A percentile compares a stretch with the other conserved stretches of the same genome.
Conservation (phyloP, 2,329 filamentous ascomycete species). For the Colletotrichum scovillei region DNA sequence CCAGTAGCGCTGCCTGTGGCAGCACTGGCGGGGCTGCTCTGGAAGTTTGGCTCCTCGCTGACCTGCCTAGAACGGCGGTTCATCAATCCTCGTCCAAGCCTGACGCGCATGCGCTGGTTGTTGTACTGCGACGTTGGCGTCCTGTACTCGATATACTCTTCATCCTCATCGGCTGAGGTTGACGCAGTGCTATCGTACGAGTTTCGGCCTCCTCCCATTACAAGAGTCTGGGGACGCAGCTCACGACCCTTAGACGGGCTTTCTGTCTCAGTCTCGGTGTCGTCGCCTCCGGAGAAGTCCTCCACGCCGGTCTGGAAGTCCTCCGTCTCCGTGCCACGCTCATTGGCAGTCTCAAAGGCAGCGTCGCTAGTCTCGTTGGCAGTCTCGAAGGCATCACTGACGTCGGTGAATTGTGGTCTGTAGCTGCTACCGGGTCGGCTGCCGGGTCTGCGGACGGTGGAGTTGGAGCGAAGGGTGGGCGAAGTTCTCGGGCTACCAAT, state of each 20-base stretch:
- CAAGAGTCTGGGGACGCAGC: conserved; percentile 54
- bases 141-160: conserved; percentile 61
- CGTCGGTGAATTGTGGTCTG: conserved; percentile 52
- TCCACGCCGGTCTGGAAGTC: conserved; percentile 96
- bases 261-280: conserved; percentile 86
- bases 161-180: conserved; percentile 79
- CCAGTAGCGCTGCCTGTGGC: conserved; percentile 59
- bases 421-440: conserved; percentile 33
- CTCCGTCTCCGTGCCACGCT: conserved; percentile 88
- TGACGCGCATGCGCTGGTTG: conserved; percentile 78
- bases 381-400: conserved; percentile 80
- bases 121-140: conserved; percentile 72
- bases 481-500: conserved; percentile 66
- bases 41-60: conserved; percentile 68
- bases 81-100: conserved; percentile 72
- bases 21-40: conserved; percentile 70
- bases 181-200: conserved; percentile 92
- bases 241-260: conserved; percentile 59
- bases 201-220: conserved; percentile 62
- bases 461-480: conserved; percentile 43
- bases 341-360: conserved; percentile 77
- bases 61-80: conserved; percentile 69
- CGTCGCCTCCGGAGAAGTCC: conserved; percentile 78
- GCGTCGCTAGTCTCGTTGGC: conserved; percentile 80
- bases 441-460: conserved; percentile 42